These are phyloP conservation scores for Lachancea waltii DNA, from an alignment of 805 yeast species.

Conservation along the genomic window DNA sequence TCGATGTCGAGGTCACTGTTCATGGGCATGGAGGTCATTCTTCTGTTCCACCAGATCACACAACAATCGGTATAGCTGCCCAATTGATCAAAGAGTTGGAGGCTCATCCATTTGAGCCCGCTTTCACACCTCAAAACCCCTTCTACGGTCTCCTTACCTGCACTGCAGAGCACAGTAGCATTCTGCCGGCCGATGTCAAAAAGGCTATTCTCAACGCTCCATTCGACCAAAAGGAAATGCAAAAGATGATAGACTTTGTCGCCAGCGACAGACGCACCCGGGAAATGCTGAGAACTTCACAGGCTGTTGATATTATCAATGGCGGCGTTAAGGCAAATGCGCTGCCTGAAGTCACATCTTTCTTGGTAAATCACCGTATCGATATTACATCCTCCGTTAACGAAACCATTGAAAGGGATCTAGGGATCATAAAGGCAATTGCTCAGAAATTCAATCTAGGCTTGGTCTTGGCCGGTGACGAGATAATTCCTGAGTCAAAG, in stretches of 20 bases:
- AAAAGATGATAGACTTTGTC: slow-evolving; percentile 28
- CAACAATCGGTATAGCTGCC: slow-evolving; percentile 68
- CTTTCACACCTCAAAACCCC: slow-evolving; percentile 52
- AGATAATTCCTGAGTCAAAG: slow-evolving; percentile 21
- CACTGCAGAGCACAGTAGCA: slow-evolving; percentile 44
- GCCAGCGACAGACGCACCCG: slow-evolving; percentile 5
- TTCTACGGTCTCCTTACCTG: slow-evolving; percentile 51
- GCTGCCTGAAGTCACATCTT: slow-evolving; percentile 55
- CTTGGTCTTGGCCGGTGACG: slow-evolving; percentile 26
- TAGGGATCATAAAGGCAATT: slow-evolving; percentile 33
- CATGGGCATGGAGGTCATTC: slow-evolving; percentile 74
- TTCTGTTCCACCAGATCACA: slow-evolving; percentile 72
- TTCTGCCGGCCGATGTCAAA: slow-evolving; percentile 19
- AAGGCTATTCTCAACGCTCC: slow-evolving; percentile 33
- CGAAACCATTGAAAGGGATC: slow-evolving; percentile 37
- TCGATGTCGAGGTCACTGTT: slow-evolving; percentile 46
- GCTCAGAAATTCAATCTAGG: slow-evolving; percentile 48
- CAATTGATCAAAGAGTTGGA: slow-evolving; percentile 54
- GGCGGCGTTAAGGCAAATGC: slow-evolving; percentile 80
- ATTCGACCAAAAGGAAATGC: slow-evolving; percentile 32
- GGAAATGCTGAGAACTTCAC: slow-evolving; percentile 48
- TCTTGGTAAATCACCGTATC: slow-evolving; percentile 59
- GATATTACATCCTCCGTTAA: slow-evolving; percentile 47
- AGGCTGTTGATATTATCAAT: slow-evolving; percentile 56
- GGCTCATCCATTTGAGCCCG: slow-evolving; percentile 37